phyloP scores from a whole-genome alignment of 164 flowering plant species.

The Euptelea pleiosperma region DNA sequence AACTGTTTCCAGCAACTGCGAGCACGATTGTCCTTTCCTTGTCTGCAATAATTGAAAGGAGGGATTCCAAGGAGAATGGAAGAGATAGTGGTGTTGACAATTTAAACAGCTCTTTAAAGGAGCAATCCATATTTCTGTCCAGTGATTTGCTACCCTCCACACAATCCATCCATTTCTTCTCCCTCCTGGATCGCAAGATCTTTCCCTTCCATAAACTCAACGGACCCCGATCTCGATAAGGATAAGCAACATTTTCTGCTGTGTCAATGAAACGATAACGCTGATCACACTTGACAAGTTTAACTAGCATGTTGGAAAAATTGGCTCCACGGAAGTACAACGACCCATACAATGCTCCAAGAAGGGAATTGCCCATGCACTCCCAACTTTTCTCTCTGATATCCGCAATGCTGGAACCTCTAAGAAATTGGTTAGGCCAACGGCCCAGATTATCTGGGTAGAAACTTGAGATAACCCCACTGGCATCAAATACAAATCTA shows the following conservation, averaged over 20 bases:
- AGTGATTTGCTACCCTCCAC: conserved; percentile 26
- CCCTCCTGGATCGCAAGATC: conserved; percentile 26
- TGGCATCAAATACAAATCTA: conserved; percentile 89
- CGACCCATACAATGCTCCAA: conserved; percentile 67
- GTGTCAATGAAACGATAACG: conserved; percentile 42
- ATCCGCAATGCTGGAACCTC: conserved; percentile 12
- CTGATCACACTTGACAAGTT: conserved; percentile 49
- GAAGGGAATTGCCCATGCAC: conserved; percentile 47
- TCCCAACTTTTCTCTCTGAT: conserved; percentile 59
- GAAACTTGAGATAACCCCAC: conserved; percentile 57
- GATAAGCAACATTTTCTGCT: conserved; percentile 26
- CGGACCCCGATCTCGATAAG: conserved; percentile 22
- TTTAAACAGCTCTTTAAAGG: conserved; percentile 25
- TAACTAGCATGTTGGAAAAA: conserved; percentile 40
- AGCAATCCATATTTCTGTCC: conserved; percentile 27
- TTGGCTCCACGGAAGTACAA: conserved; percentile 47
- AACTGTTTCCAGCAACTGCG: conserved; percentile 80
- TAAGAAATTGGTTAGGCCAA: conserved; percentile 13
- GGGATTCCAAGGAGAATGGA: conserved; percentile 62
- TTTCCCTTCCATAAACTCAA: conserved; percentile 34
- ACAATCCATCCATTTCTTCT: conserved; percentile 41
- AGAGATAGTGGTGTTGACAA: conserved; percentile 26
- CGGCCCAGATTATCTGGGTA: conserved; percentile 28
- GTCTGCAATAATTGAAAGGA: conserved; percentile 54
- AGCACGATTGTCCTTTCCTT: conserved; percentile 67